These are phyloP conservation scores for Chaetoceros muelleri DNA, from an alignment of 108 stramenopile species.

Conservation along the genomic window DNA sequence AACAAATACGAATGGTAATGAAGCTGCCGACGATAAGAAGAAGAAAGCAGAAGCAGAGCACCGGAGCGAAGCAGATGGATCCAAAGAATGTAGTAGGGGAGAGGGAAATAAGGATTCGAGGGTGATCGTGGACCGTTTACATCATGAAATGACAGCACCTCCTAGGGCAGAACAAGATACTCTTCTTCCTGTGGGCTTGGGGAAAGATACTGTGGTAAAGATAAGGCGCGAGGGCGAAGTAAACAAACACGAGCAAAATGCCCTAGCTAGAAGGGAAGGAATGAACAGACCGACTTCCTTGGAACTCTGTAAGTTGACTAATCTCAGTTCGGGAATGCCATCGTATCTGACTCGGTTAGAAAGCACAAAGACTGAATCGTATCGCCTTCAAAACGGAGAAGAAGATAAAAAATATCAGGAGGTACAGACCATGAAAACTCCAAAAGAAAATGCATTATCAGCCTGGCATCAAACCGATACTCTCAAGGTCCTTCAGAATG, in stretches of 20 bases:
- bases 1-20: conserved; percentile 8
- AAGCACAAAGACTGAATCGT: neutral
- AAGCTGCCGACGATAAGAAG: conserved; percentile 5
- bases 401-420: neutral
- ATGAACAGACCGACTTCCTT: too few relatives aligned
- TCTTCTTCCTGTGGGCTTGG: conserved; percentile 81
- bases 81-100: conserved; percentile 73
- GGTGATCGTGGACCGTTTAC: conserved; percentile 2
- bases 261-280: too few relatives aligned
- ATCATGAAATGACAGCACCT: conserved; percentile 37
- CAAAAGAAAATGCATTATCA: neutral
- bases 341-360: neutral
- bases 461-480: too few relatives aligned
- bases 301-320: too few relatives aligned
- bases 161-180: conserved; percentile 79
- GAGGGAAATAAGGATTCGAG: conserved; percentile 28
- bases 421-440: neutral
- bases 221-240: conserved; percentile 42
- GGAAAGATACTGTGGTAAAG: conserved; percentile 70
- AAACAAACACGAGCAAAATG: conserved; percentile 12
- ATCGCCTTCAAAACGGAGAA: neutral
- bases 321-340: neutral
- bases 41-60: conserved; percentile 7
- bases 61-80: conserved; percentile 59
- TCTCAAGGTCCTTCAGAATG: too few relatives aligned